Percentiles rank a stretch among this genome's conserved stretches.
These are phyloP conservation scores for Eucalyptus cloeziana DNA, from an alignment of 345 rosid genomes.

Conservation along the genomic window DNA sequence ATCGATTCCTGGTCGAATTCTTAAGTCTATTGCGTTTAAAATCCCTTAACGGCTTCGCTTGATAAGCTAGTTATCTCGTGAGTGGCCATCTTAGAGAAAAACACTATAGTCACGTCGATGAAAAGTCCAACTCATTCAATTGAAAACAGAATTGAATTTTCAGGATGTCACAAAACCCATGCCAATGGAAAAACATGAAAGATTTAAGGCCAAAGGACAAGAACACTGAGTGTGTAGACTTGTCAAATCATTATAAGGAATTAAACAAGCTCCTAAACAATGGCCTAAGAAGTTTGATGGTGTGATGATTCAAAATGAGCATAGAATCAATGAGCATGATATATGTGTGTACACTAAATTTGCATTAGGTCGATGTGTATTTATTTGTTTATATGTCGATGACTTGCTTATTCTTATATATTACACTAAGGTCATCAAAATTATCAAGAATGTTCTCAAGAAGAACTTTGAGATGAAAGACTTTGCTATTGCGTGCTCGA, in stretches of 20 bases:
- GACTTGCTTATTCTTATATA: neutral
- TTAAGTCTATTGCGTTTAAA: too few species aligned
- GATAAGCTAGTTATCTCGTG: too few species aligned
- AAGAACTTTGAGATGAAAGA: neutral
- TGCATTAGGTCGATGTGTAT: rapidly evolving
- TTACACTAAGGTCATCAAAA: neutral
- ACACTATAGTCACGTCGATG: too few species aligned
- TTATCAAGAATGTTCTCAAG: neutral
- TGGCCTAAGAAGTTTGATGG: neutral
- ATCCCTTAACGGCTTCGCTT: too few species aligned
- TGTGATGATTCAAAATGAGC: neutral
- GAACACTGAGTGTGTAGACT: neutral
- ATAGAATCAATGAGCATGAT: too few species aligned
- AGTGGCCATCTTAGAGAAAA: too few species aligned
- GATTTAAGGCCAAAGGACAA: neutral
- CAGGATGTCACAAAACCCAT: neutral
- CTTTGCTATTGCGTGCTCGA: neutral
- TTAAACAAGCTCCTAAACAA: neutral
- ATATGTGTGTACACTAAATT: neutral
- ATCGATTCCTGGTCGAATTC: too few species aligned
- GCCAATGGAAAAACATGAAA: neutral
- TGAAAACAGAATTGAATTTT: too few species aligned
- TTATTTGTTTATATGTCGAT: too few species aligned
- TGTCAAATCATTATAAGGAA: neutral
- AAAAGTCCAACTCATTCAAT: too few species aligned